Evolutionary conservation across 495 filamentous ascomycete genomes (phyloP).

Genomic region (Bacidia gigantensis): DNA sequence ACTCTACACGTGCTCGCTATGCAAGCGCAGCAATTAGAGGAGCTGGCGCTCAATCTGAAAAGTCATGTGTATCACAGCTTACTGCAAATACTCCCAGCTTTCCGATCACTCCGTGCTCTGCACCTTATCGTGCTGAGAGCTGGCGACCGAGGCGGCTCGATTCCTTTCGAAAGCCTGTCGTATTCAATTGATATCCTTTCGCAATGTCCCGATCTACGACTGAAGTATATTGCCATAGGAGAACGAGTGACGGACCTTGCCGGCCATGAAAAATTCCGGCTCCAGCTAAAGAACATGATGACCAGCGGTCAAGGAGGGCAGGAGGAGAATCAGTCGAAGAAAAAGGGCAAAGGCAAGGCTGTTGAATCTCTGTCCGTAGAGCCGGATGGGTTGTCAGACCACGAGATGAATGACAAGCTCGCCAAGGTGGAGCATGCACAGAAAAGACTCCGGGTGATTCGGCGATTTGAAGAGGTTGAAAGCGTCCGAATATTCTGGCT

Average conservation of each 20-base stretch:
- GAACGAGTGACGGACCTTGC: constrained; percentile 7
- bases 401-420: constrained; percentile 11
- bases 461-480: constrained; percentile 4
- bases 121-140: constrained; percentile 37
- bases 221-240: constrained; percentile 38
- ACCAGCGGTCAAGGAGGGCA: not conserved
- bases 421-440: constrained; percentile 9
- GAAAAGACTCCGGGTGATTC: constrained; percentile 5
- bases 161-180: constrained; percentile 34
- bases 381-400: constrained; percentile 12
- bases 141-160: constrained; percentile 34
- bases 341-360: constrained; percentile 17
- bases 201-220: constrained; percentile 34
- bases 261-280: constrained; percentile 10
- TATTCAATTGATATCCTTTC: constrained; percentile 40
- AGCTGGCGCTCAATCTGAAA: constrained; percentile 36
- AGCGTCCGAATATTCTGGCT: constrained; percentile 12
- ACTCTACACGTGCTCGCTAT: constrained; percentile 33
- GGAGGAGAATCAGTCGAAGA: constrained; percentile 5
- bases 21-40: constrained; percentile 33
- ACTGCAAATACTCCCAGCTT: constrained; percentile 34
- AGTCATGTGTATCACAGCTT: constrained; percentile 42
- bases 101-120: constrained; percentile 36
- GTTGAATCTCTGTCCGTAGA: constrained; percentile 1
- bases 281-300: constrained; percentile 2